Conservation (phyloP, 2,329 filamentous ascomycete genomes). For the Colletotrichum trifolii region DNA sequence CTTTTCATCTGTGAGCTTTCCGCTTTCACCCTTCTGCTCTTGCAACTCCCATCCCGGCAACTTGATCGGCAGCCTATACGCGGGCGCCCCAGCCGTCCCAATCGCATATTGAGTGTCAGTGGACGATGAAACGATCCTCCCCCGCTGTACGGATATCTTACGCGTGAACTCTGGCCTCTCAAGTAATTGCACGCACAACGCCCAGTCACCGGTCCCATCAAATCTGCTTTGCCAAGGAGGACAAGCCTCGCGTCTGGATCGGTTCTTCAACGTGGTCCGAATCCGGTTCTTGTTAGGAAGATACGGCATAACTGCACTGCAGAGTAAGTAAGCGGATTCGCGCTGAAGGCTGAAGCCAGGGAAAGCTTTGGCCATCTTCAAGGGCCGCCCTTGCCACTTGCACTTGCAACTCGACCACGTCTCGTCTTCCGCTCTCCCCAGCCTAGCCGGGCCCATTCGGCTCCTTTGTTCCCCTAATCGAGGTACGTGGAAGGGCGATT, state of each 20-base stretch:
- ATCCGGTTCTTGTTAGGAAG: not conserved
- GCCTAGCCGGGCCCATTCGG: slow-evolving; percentile 23
- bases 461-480: slow-evolving; percentile 33
- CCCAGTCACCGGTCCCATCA: not conserved
- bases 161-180: slow-evolving; percentile 27
- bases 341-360: slow-evolving; percentile 3
- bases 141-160: slow-evolving; percentile 26
- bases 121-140: slow-evolving; percentile 28
- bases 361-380: slow-evolving; percentile 36
- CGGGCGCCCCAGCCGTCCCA: slow-evolving; percentile 19
- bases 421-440: slow-evolving; percentile 30
- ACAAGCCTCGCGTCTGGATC: slow-evolving; percentile 1
- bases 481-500: slow-evolving; percentile 18
- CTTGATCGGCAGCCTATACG: not conserved
- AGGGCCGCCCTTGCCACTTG: slow-evolving; percentile 34
- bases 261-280: not conserved
- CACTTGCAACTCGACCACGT: slow-evolving; percentile 37
- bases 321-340: not conserved
- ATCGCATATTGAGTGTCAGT: slow-evolving; percentile 19
- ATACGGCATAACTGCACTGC: no score
- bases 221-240: slow-evolving; percentile 24
- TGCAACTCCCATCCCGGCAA: not conserved
- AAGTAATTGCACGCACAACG: slow-evolving; percentile 11
- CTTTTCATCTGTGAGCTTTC: slow-evolving; percentile 12
- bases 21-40: not conserved